Evolutionary conservation across 1,284 basidiomycete species (phyloP).

Genomic region (Cutaneotrichosporon cutaneum): DNA sequence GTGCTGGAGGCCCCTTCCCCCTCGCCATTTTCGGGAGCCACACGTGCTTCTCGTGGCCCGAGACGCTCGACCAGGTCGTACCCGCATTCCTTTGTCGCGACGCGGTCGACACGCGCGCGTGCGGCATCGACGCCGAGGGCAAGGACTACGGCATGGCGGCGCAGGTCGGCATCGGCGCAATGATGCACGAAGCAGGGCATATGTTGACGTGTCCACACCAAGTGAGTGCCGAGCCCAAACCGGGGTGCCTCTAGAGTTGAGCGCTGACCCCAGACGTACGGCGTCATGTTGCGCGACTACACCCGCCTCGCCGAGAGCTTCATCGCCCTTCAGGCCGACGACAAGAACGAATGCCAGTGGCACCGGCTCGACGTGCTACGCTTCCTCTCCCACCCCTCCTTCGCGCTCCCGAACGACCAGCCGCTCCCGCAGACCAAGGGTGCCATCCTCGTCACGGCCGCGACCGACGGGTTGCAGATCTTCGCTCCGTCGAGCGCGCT

Average conservation of each 20-base stretch:
- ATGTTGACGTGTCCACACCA: constrained; percentile 15
- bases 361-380: constrained; percentile 16
- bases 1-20: neutral
- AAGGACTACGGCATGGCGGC: constrained; percentile 16
- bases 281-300: constrained; percentile 21
- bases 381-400: constrained; percentile 8
- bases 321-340: constrained; percentile 14
- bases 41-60: constrained; percentile 13
- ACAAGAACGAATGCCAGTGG: constrained; percentile 15
- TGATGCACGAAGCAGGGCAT: constrained; percentile 20
- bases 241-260: no score
- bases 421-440: neutral
- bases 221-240: neutral
- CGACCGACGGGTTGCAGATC: constrained; percentile 6
- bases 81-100: constrained; percentile 3
- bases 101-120: constrained; percentile 8
- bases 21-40: constrained; percentile 18
- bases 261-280: neutral
- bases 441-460: constrained; percentile 14
- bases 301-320: constrained; percentile 18
- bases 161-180: constrained; percentile 18
- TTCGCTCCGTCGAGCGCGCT: constrained; percentile 6
- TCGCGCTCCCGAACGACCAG: constrained; percentile 9
- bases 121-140: constrained; percentile 19
- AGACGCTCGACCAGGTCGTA: constrained; percentile 7